Conservation (phyloP, 495 filamentous ascomycete species). For the Penicillium paxilli region DNA sequence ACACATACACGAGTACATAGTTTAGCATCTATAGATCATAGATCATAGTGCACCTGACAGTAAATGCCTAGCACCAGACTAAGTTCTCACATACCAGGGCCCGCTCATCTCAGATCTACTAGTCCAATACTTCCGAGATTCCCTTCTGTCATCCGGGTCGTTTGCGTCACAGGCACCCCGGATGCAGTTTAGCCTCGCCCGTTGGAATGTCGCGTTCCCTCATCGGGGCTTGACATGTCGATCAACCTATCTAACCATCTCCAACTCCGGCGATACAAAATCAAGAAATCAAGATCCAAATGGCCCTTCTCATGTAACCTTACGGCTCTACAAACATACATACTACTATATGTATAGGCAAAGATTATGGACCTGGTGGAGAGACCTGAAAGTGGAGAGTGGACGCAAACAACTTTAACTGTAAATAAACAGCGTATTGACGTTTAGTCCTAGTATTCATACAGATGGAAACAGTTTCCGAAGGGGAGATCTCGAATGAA, state of each 20-base stretch:
- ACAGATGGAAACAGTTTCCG: conserved; percentile 14
- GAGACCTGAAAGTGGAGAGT: background rate
- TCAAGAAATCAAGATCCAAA: background rate
- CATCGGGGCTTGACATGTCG: conserved; percentile 29
- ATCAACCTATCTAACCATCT: conserved; percentile 2
- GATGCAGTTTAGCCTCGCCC: conserved; percentile 31
- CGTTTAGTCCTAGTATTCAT: conserved; percentile 11
- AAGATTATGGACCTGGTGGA: no score
- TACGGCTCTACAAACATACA: background rate
- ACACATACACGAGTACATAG: background rate
- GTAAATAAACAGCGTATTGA: conserved; percentile 22
- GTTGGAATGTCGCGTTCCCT: conserved; percentile 30
- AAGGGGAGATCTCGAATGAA: background rate
- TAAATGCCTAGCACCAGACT: no score
- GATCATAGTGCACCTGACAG: background rate
- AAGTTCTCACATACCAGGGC: background rate
- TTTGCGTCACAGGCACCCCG: conserved; percentile 37
- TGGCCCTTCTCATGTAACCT: conserved; percentile 23
- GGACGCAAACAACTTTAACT: conserved; percentile 25
- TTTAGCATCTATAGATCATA: background rate
- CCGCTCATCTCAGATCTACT: background rate
- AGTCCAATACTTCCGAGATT: background rate
- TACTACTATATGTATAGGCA: no score
- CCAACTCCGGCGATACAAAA: conserved; percentile 1
- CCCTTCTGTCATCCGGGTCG: conserved; percentile 11